Evolutionary conservation across 139 green algal species (phyloP).

Genomic region (Chlamydomonas urium): DNA sequence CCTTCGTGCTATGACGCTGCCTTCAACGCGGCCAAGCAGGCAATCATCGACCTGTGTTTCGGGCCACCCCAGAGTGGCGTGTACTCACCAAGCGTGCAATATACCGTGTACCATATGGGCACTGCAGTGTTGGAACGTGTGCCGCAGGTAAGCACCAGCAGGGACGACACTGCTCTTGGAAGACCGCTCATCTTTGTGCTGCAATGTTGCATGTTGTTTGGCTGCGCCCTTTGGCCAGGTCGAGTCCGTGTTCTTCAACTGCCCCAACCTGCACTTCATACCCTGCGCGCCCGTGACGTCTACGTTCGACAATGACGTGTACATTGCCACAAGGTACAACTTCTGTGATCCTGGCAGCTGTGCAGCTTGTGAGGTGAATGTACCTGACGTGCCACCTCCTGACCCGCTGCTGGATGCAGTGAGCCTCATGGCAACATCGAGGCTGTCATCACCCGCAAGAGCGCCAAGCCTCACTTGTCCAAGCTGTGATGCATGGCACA

Average conservation of each 20-base stretch:
- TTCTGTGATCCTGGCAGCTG: too few species aligned
- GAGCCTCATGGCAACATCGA: constrained; percentile 93
- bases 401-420: constrained; percentile 9
- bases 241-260: constrained; percentile 82
- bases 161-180: neutral
- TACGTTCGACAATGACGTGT: constrained; percentile 92
- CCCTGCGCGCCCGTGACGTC: constrained; percentile 63
- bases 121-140: constrained; percentile 44
- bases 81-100: constrained; percentile 88
- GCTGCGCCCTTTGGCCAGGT: constrained; percentile 49
- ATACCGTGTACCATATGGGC: constrained; percentile 88
- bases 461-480: constrained; percentile 11
- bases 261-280: constrained; percentile 98
- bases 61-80: constrained; percentile 76
- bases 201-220: neutral
- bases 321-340: constrained; percentile 81
- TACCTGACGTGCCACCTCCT: too few species aligned
- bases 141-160: constrained; percentile 45
- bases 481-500: constrained; percentile 36
- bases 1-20: constrained; percentile 31
- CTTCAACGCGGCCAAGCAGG: constrained; percentile 22
- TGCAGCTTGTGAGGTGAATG: too few species aligned
- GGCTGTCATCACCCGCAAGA: constrained; percentile 40
- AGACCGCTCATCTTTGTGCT: neutral
- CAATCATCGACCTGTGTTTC: constrained; percentile 62